Percentiles rank a stretch among this genome's conserved stretches.
phyloP scores from a whole-genome alignment of 2,329 filamentous ascomycete species.

The Myriosclerotinia scirpicola region DNA sequence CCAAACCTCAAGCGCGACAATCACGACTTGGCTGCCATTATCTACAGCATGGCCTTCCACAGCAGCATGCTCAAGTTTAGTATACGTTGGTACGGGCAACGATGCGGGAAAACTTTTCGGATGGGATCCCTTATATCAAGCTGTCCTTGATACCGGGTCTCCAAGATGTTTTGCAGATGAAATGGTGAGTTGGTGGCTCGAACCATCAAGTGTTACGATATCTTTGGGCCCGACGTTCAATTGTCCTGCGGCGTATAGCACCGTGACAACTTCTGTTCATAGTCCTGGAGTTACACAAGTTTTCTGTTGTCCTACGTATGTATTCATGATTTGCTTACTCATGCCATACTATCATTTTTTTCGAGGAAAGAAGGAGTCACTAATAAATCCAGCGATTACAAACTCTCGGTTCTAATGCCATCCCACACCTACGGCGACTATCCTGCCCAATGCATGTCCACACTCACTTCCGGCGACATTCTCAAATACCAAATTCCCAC shows the following conservation, averaged over 20 bases:
- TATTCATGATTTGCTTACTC: not conserved
- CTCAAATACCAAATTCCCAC: slow-evolving; percentile 17
- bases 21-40: slow-evolving; percentile 17
- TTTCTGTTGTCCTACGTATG: slow-evolving; percentile 21
- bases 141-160: slow-evolving; percentile 12
- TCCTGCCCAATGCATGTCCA: slow-evolving; percentile 18
- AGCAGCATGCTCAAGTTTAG: slow-evolving; percentile 9
- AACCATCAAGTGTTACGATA: slow-evolving; percentile 4
- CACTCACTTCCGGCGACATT: slow-evolving; percentile 10
- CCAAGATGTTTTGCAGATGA: slow-evolving; percentile 19
- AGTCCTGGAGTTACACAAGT: slow-evolving; percentile 16
- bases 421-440: slow-evolving; percentile 2
- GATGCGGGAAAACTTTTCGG: slow-evolving; percentile 9
- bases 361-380: not conserved
- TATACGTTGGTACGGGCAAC: slow-evolving; percentile 4
- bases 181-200: slow-evolving; percentile 19
- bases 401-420: not conserved
- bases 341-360: not conserved
- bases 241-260: slow-evolving; percentile 18
- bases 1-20: slow-evolving; percentile 5
- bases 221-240: slow-evolving; percentile 13
- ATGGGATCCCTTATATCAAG: slow-evolving; percentile 19
- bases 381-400: slow-evolving; percentile 9
- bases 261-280: slow-evolving; percentile 16
- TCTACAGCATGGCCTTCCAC: slow-evolving; percentile 14